A percentile compares a stretch with the other conserved stretches of the same genome.
Conservation (phyloP, 2,329 filamentous ascomycete species). For the Exophiala sp. region DNA sequence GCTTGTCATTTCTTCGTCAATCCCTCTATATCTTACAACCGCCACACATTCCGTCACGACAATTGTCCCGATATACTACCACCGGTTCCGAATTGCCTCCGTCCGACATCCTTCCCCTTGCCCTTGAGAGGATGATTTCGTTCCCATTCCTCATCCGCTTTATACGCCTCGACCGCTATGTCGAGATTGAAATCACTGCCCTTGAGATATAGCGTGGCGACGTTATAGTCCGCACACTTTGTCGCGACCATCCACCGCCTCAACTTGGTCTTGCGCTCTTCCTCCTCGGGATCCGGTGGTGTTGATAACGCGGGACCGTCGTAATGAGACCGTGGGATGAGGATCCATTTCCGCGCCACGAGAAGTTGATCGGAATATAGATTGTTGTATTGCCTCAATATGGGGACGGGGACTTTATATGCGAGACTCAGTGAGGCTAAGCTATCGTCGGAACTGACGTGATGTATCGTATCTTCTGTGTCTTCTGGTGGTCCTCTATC, state of each 20-base stretch:
- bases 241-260: constrained; percentile 75
- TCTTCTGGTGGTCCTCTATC: constrained; percentile 3
- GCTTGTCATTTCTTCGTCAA: no score
- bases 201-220: constrained; percentile 70
- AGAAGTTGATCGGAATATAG: constrained; percentile 70
- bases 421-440: constrained; percentile 66
- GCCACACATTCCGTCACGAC: constrained; percentile 6
- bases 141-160: constrained; percentile 74
- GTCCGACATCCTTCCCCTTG: constrained; percentile 33
- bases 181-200: constrained; percentile 64
- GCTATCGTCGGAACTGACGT: constrained; percentile 68
- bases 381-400: constrained; percentile 64
- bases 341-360: constrained; percentile 62
- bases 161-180: constrained; percentile 60
- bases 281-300: constrained; percentile 54
- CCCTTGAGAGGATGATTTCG: constrained; percentile 59
- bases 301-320: constrained; percentile 45
- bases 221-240: constrained; percentile 61
- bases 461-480: constrained; percentile 65
- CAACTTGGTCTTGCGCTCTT: constrained; percentile 68
- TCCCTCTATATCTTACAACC: background rate
- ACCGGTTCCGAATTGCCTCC: background rate
- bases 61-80: constrained; percentile 22
- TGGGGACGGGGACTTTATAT: constrained; percentile 64
- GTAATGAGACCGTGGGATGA: constrained; percentile 70